Conservation (phyloP, 164 flowering plant species). For the Dillenia turbinata region DNA sequence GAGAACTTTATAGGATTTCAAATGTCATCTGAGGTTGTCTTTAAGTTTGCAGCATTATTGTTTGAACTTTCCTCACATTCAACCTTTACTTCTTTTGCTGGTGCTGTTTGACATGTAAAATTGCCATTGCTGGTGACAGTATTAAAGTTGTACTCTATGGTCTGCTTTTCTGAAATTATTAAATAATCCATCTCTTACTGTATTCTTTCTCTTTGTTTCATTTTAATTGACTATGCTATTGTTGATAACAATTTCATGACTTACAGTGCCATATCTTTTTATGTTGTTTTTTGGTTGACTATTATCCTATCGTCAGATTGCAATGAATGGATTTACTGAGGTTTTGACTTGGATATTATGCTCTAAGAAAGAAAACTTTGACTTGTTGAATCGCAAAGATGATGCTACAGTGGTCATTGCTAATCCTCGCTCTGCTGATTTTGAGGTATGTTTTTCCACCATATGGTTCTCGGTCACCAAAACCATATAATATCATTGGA, state of each 20-base stretch:
- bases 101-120: too few relatives aligned
- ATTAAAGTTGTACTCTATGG: too few relatives aligned
- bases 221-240: not conserved
- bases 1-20: too few relatives aligned
- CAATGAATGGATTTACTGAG: constrained; percentile 80
- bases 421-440: constrained; percentile 93
- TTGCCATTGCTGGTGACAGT: too few relatives aligned
- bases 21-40: too few relatives aligned
- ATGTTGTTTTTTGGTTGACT: not conserved
- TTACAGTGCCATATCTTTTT: not conserved
- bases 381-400: constrained; percentile 76
- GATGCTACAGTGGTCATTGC: constrained; percentile 66
- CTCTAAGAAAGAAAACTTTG: constrained; percentile 71
- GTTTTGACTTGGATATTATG: constrained; percentile 85
- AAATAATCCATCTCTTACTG: too few relatives aligned
- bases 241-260: not conserved
- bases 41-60: too few relatives aligned
- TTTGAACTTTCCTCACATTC: too few relatives aligned
- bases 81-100: too few relatives aligned
- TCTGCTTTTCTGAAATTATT: too few relatives aligned
- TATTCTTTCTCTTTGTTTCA: not conserved
- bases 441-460: constrained; percentile 60
- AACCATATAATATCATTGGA: too few relatives aligned
- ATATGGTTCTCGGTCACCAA: too few relatives aligned
- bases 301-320: constrained; percentile 41